These are phyloP conservation scores for Xerocomellus intermedius DNA, from an alignment of 768 basidiomycete species.

Conservation along the genomic window DNA sequence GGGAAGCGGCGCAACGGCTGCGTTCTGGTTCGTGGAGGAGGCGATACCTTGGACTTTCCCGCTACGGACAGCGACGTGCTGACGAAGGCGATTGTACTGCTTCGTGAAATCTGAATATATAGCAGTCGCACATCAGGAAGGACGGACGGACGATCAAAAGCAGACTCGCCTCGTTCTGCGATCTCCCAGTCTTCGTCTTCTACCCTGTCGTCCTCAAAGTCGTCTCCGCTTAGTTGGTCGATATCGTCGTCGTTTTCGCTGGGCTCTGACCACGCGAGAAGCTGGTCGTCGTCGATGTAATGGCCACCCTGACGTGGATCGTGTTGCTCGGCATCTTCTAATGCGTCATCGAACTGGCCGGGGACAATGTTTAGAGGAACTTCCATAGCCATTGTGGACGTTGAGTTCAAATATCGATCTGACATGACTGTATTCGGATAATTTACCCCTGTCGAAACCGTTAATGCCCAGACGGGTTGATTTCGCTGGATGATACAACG, in stretches of 20 bases:
- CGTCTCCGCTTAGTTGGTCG: conserved; percentile 44
- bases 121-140: not conserved
- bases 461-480: not conserved
- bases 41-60: conserved; percentile 62
- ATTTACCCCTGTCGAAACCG: conserved; percentile 11
- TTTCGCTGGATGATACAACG: not conserved
- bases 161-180: conserved; percentile 67
- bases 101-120: conserved; percentile 86
- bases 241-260: conserved; percentile 25
- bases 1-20: conserved; percentile 61
- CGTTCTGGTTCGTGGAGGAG: conserved; percentile 49
- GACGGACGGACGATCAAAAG: not conserved
- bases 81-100: conserved; percentile 92
- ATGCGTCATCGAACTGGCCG: conserved; percentile 66
- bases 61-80: conserved; percentile 82
- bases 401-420: not conserved
- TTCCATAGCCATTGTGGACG: conserved; percentile 19
- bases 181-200: conserved; percentile 92
- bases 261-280: conserved; percentile 31
- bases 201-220: conserved; percentile 57
- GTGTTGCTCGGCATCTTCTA: conserved; percentile 29
- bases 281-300: conserved; percentile 44
- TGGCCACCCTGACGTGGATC: conserved; percentile 31
- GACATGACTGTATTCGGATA: conserved; percentile 2
- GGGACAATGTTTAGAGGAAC: conserved; percentile 33